Base-by-base conservation (phyloP, 306 rosid genomes). In the Ziziphus jujuba region DNA sequence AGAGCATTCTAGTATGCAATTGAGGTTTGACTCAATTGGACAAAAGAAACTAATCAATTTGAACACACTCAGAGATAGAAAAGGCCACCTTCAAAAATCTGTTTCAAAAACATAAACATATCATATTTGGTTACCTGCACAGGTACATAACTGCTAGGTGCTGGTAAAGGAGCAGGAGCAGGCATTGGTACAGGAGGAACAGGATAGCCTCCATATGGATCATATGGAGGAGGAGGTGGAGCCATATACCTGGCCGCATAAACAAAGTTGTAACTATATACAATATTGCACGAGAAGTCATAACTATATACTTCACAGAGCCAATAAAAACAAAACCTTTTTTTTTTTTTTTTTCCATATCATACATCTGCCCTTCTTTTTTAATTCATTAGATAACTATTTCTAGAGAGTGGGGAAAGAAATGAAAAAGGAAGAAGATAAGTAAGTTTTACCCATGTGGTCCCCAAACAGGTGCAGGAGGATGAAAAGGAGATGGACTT, bases 151-250 rank as follows among this genome's bases (percentile, higher is more conserved):
- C 87, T 95, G 81, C 90, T 88, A 15, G 97, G 97, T 11, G 97
- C 80, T 59, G 96, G 92, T 34, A 90, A 78, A 59, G 96, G 90
- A 59, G 89, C 77, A 67, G 95, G 83, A 57, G 89, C 48, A 28
- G 91, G 89, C 89, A 95, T 90, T 33, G 89, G 96, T 33, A 95
- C 90, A 3, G 91, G 99, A 72, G 97, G 88, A 80, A 95, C 95
- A 20, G 92, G 75, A 84, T 90, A 95, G 69, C 92, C 92, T 53
- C 79, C 91, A 74, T 95, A 95, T 1, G 97, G 97, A 78, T 90
- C 96, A 59, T 88, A 95, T 0, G 97, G 88, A 71, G 97, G 96
- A 66, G 97, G 98, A 22, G 97, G 96, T 14, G 97, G 98, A 59
- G 96, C 90, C 99, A 95, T 91, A 68, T 83, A 95, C 72, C 99